Percentiles rank a stretch among this genome's conserved stretches.
Evolutionary conservation across 345 rosid genomes (phyloP).

Genomic region (Clausena lansium): DNA sequence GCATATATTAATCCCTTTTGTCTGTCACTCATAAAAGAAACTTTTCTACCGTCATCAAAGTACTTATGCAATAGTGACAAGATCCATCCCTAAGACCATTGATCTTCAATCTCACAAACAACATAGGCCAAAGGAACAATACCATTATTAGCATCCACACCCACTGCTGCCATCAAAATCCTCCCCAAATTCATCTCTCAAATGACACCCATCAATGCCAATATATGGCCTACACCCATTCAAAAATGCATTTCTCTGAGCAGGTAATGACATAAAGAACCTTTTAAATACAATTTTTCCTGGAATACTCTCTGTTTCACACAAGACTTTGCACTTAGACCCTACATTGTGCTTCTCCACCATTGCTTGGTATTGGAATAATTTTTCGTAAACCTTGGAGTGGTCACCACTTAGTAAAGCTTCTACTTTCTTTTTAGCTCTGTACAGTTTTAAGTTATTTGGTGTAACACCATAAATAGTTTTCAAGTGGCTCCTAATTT

Average conservation of each 20-base stretch:
- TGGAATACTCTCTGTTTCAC: neutral
- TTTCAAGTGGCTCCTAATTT: neutral
- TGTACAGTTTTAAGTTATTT: neutral
- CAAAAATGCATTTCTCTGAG: neutral
- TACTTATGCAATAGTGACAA: neutral
- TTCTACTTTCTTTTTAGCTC: neutral
- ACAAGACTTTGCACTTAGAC: neutral
- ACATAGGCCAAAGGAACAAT: neutral
- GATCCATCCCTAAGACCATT: neutral
- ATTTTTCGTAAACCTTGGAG: neutral
- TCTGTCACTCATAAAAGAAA: neutral
- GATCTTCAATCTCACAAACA: neutral
- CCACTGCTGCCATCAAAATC: neutral
- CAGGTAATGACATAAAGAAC: neutral
- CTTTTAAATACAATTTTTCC: neutral
- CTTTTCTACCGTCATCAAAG: neutral
- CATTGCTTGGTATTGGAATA: neutral
- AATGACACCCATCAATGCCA: neutral
- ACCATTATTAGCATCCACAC: neutral
- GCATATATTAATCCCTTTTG: neutral
- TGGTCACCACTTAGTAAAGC: neutral
- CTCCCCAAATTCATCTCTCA: neutral
- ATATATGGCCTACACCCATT: neutral
- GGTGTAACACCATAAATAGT: neutral
- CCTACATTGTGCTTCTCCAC: neutral